Evolutionary conservation across 495 filamentous ascomycete species (phyloP).

Genomic region (Penicillium riverlandense): DNA sequence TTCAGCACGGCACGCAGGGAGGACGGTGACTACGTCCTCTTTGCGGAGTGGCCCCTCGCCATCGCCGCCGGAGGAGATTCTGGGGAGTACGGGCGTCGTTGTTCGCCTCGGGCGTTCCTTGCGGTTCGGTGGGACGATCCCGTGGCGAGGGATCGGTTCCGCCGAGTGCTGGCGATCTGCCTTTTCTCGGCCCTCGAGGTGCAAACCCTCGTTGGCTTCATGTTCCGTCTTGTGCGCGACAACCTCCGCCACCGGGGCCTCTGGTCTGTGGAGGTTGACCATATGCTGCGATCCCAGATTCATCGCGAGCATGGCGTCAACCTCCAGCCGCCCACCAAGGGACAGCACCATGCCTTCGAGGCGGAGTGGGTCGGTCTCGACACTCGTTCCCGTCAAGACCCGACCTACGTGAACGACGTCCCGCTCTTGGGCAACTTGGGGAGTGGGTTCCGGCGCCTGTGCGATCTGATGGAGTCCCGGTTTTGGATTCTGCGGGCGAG

Average conservation of each 20-base stretch:
- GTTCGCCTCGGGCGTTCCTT: conserved; percentile 13
- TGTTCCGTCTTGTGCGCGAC: conserved; percentile 33
- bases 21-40: conserved; percentile 34
- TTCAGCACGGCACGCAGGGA: conserved; percentile 11
- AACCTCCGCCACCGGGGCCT: conserved; percentile 9
- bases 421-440: conserved; percentile 5
- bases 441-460: conserved; percentile 6
- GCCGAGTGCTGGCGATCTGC: conserved; percentile 26
- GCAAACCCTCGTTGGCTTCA: conserved; percentile 17
- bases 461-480: conserved; percentile 20
- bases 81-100: conserved; percentile 6
- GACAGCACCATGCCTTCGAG: conserved; percentile 26
- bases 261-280: conserved; percentile 13
- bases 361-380: conserved; percentile 28
- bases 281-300: conserved; percentile 18
- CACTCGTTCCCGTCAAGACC: conserved; percentile 17
- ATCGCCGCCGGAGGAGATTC: conserved; percentile 4
- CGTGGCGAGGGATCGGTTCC: conserved; percentile 27
- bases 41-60: conserved; percentile 19
- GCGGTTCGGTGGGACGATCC: conserved; percentile 15
- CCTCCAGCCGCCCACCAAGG: conserved; percentile 5
- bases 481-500: conserved; percentile 36
- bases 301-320: conserved; percentile 12
- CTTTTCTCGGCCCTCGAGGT: conserved; percentile 18
- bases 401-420: conserved; percentile 14